phyloP scores from a whole-genome alignment of 2,329 filamentous ascomycete genomes.

The Podosphaera aphanis region DNA sequence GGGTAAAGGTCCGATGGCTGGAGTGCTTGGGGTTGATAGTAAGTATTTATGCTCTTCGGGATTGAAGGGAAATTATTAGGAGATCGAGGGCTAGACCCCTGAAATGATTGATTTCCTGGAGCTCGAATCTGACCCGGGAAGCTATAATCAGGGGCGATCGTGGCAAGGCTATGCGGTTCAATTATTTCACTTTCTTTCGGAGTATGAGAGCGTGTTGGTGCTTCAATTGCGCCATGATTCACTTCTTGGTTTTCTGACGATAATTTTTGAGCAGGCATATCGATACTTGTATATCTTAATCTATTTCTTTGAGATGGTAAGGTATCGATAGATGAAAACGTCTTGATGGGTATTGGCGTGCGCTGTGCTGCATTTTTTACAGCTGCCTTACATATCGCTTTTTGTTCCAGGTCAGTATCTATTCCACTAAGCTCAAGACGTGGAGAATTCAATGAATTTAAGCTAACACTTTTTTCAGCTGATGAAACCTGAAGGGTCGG shows the following conservation, averaged over 20 bases:
- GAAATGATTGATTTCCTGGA: neutral
- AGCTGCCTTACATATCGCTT: neutral
- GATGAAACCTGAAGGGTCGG: neutral
- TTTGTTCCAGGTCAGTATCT: neutral
- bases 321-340: neutral
- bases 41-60: conserved; percentile 1
- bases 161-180: neutral
- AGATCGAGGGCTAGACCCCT: neutral
- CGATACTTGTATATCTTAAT: neutral
- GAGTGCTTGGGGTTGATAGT: neutral
- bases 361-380: neutral
- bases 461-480: neutral
- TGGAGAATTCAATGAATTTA: neutral
- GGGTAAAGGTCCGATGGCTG: neutral
- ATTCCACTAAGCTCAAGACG: neutral
- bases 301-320: neutral
- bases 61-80: neutral
- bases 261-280: neutral
- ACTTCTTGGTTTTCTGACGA: neutral
- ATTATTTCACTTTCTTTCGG: neutral
- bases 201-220: neutral
- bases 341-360: neutral
- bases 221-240: neutral
- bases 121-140: neutral
- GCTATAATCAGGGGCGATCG: neutral